Base-by-base conservation (phyloP, 2,329 filamentous ascomycete genomes). In the Volutella citrinella region DNA sequence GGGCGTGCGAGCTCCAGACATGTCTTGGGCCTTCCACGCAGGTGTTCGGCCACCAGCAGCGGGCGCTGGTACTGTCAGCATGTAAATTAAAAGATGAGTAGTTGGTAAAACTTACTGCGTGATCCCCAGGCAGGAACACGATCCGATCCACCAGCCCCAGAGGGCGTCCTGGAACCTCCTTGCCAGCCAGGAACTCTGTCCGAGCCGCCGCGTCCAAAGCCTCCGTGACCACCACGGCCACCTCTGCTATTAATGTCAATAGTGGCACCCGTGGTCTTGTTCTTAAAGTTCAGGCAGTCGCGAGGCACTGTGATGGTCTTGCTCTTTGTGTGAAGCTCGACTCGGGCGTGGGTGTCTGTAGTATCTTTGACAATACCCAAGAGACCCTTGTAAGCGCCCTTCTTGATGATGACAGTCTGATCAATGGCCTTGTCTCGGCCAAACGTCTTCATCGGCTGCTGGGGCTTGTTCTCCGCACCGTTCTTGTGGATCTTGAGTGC, bases 321-420 rank as follows among this genome's bases (percentile, higher is more conserved):
- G 65, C 82, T 87, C 69, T 95, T 95, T 6, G 90, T 90, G 58
- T 97, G 91, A 23, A 98, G 69, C 64, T 98, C 93, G 25, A 98
- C 85, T 44, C 90, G 84, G 19, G 88, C 91, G 53, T 85, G 80
- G 5, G 78, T 78, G 51, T 94, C 90, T 7, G 87, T 95, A 1
- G 91, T 85, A 57, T 97, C 91, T 59, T 95, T 96, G 51, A 98
- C 90, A 47, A 96, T 95, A 51, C 93, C 93, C 25, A 97, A 70
- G 26, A 96, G 73, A 36, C 91, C 91, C 65, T 98, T 98, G 70
- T 91, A 89, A 15, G 84, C 81, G 18, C 93, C 93, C 56, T 84
- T 88, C 37, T 82, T 80, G 54, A 97, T 85, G 32, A 84, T 87
- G 27, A 97, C 89, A 1, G 89, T 96, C 66, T 95, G 91, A 26